Percentiles rank a stretch among this genome's conserved stretches.
Conservation (phyloP, 345 rosid genomes). For the Laguncularia racemosa region DNA sequence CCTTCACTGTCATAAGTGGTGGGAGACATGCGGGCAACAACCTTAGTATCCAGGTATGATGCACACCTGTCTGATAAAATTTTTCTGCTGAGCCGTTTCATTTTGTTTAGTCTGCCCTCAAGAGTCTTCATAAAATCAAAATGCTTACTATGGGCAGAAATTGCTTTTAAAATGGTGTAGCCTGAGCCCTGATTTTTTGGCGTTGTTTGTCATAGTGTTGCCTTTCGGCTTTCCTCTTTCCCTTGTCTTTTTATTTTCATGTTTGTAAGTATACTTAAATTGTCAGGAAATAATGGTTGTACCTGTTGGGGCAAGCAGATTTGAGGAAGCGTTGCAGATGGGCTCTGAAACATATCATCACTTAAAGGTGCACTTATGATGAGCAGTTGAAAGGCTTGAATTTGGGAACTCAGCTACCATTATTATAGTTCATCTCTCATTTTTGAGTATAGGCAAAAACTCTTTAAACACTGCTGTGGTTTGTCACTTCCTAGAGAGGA, state of each 20-base stretch:
- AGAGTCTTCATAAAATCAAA: no score
- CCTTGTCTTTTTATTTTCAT: conserved; percentile 1
- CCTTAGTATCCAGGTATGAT: conserved; percentile 70
- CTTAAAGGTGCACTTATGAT: conserved; percentile 60
- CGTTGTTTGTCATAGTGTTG: no score
- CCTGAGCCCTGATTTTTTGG: no score
- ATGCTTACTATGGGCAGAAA: no score
- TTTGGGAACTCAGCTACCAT: neutral
- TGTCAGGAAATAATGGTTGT: conserved; percentile 85
- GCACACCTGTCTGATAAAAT: neutral
- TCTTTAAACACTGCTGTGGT: no score
- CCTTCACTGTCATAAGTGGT: conserved; percentile 88
- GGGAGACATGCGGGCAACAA: conserved; percentile 85
- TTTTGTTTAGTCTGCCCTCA: no score
- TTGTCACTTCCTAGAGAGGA: no score
- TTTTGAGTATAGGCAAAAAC: no score
- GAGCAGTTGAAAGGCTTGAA: neutral
- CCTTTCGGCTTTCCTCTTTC: neutral
- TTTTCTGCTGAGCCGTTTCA: neutral
- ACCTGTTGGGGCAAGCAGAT: conserved; percentile 82
- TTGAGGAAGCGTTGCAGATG: conserved; percentile 94
- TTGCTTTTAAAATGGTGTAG: no score
- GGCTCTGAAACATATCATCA: conserved; percentile 96
- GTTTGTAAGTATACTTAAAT: conserved; percentile 9
- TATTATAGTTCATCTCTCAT: no score